Conservation (phyloP, 768 basidiomycete genomes). For the Leccinum disarticulatum region DNA sequence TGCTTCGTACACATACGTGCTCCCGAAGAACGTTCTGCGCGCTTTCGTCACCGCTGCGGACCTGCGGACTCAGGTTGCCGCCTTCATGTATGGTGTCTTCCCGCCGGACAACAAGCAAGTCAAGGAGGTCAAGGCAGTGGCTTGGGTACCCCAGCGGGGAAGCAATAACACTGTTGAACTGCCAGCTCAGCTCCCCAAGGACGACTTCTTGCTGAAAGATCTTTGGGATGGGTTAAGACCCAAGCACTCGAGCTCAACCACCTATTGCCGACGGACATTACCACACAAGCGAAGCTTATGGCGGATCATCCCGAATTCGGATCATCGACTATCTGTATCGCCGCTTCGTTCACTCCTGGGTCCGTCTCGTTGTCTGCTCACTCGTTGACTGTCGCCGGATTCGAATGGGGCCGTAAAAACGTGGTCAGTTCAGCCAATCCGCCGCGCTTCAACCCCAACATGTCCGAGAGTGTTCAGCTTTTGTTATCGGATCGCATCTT, state of each 20-base stretch:
- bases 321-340: constrained; percentile 89
- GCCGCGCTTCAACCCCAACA: constrained; percentile 94
- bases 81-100: constrained; percentile 88
- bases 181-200: constrained; percentile 85
- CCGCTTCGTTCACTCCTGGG: constrained; percentile 96
- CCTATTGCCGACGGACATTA: constrained; percentile 89
- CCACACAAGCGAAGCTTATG: constrained; percentile 96
- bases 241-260: constrained; percentile 92
- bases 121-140: constrained; percentile 97
- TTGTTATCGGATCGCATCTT: constrained; percentile 95
- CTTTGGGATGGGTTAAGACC: constrained; percentile 96
- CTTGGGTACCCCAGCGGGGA: constrained; percentile 97
- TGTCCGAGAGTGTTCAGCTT: constrained; percentile 94
- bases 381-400: constrained; percentile 85
- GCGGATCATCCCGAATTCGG: constrained; percentile 95
- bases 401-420: constrained; percentile 98
- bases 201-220: constrained; percentile 93
- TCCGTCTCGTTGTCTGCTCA: constrained; percentile 95
- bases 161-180: constrained; percentile 94
- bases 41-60: constrained; percentile 93
- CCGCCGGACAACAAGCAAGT: constrained; percentile 97
- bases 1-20: constrained; percentile 88
- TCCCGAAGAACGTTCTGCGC: constrained; percentile 95
- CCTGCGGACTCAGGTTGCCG: constrained; percentile 94
- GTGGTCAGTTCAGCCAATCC: constrained; percentile 82